Evolutionary conservation across 176 grass and related monocot species (phyloP).

Genomic region (Typha latifolia): DNA sequence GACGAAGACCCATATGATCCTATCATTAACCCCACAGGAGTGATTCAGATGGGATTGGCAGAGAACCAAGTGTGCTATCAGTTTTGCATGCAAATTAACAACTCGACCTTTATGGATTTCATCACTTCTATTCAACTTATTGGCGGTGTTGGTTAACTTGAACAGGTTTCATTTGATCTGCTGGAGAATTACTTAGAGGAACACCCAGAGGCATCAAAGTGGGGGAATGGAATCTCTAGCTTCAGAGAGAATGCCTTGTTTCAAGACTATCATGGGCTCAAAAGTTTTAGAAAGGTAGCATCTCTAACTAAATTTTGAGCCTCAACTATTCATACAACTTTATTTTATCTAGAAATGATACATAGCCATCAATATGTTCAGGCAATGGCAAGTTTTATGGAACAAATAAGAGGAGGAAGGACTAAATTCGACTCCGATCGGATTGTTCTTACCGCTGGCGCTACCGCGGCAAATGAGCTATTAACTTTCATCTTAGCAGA

Average conservation of each 20-base stretch:
- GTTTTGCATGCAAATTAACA: background rate
- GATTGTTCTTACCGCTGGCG: constrained; percentile 82
- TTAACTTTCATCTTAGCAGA: constrained; percentile 66
- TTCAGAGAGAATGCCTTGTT: constrained; percentile 92
- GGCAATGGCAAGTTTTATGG: constrained; percentile 91
- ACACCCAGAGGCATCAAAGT: constrained; percentile 45
- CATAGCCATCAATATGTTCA: constrained; percentile 13
- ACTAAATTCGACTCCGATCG: constrained; percentile 52
- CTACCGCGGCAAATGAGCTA: constrained; percentile 79
- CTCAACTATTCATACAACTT: background rate
- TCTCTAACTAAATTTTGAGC: background rate
- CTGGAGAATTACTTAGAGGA: constrained; percentile 56
- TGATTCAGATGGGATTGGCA: constrained; percentile 90
- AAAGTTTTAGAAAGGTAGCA: constrained; percentile 46
- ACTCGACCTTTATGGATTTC: background rate
- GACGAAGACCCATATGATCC: constrained; percentile 71
- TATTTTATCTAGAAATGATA: background rate
- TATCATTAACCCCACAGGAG: constrained; percentile 43
- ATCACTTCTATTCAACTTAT: background rate
- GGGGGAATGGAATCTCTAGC: constrained; percentile 17
- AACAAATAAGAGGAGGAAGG: constrained; percentile 63
- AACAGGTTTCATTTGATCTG: constrained; percentile 75
- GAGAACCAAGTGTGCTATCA: constrained; percentile 55
- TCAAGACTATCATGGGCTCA: constrained; percentile 86
- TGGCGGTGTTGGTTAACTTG: constrained; percentile 2